phyloP scores from a whole-genome alignment of 2,329 filamentous ascomycete species.

The Thielaviopsis euricoi region DNA sequence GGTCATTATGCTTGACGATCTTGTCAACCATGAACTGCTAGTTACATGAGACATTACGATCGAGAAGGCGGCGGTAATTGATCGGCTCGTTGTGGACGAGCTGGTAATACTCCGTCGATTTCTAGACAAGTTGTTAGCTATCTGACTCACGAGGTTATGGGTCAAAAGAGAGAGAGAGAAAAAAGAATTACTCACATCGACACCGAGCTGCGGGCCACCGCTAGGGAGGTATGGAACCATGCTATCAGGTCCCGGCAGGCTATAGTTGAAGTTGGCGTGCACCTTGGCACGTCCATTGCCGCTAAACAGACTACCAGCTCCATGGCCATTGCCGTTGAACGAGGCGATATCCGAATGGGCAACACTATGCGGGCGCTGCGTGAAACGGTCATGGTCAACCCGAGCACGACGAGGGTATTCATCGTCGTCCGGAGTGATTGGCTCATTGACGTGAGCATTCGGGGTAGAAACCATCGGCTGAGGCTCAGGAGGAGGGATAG shows the following conservation, averaged over 20 bases:
- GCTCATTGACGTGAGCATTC: not conserved
- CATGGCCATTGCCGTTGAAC: not conserved
- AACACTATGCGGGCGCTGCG: not conserved
- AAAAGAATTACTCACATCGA: conserved; percentile 1
- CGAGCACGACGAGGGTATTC: not conserved
- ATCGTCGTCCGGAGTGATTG: not conserved
- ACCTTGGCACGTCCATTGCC: not conserved
- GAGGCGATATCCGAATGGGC: not conserved
- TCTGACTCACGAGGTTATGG: not conserved
- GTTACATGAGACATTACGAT: conserved; percentile 92
- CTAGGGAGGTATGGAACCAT: not conserved
- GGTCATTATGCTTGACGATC: conserved; percentile 97
- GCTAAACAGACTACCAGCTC: not conserved
- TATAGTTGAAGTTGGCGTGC: not conserved
- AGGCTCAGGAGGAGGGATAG: not conserved
- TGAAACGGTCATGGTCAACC: not conserved
- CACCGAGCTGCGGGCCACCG: not conserved
- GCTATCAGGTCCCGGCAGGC: not conserved
- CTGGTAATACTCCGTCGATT: conserved; percentile 1
- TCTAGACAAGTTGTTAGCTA: not conserved
- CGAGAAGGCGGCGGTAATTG: conserved; percentile 88
- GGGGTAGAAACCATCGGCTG: not conserved
- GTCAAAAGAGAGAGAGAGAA: not conserved
- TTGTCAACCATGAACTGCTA: conserved; percentile 99
- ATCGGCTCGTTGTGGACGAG: conserved; percentile 55